Conservation (phyloP, 163 green algal genomes). For the Scenedesmus sp. region DNA sequence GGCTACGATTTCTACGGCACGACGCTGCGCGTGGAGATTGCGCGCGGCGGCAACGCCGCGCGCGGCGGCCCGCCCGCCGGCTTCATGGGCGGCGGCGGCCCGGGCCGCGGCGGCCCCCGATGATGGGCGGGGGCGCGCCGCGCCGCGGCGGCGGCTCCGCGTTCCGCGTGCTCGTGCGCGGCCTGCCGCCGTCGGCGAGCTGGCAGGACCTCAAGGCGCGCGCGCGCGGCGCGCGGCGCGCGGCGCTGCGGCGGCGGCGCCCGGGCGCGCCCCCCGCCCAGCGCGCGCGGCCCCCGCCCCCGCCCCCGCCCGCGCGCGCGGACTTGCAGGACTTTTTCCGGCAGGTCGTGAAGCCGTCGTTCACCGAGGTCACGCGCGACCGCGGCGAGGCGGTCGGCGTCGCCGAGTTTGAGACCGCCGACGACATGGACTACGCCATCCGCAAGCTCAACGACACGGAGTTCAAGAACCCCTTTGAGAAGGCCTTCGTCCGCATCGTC, state of each 20-base stretch:
- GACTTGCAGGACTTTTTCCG: conserved; percentile 87
- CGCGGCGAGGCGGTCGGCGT: conserved; percentile 55
- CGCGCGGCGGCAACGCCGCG: conserved; percentile 57
- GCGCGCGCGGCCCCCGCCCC: too few species aligned
- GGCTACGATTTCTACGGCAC: conserved; percentile 88
- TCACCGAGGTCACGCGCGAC: conserved; percentile 67
- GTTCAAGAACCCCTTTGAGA: conserved; percentile 90
- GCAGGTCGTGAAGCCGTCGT: conserved; percentile 73
- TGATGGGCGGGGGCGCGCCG: conserved; percentile 1
- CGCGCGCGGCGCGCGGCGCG: background rate
- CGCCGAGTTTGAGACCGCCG: conserved; percentile 83
- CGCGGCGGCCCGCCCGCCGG: background rate
- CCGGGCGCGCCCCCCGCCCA: too few species aligned
- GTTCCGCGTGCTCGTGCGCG: conserved; percentile 80
- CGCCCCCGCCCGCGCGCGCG: background rate
- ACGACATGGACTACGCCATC: conserved; percentile 62
- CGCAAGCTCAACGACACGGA: conserved; percentile 94
- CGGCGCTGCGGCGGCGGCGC: too few species aligned
- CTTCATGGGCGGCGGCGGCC: conserved; percentile 36
- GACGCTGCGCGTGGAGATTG: conserved; percentile 84
- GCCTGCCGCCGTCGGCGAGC: conserved; percentile 80
- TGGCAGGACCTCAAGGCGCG: conserved; percentile 95
- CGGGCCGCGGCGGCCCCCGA: conserved; percentile 25
- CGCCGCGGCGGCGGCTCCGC: conserved; percentile 32
- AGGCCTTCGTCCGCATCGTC: conserved; percentile 64